A percentile compares a stretch with the other conserved stretches of the same genome.
Conservation (phyloP, 371 early-diverging fungal genomes). For the Mucor indicus region DNA sequence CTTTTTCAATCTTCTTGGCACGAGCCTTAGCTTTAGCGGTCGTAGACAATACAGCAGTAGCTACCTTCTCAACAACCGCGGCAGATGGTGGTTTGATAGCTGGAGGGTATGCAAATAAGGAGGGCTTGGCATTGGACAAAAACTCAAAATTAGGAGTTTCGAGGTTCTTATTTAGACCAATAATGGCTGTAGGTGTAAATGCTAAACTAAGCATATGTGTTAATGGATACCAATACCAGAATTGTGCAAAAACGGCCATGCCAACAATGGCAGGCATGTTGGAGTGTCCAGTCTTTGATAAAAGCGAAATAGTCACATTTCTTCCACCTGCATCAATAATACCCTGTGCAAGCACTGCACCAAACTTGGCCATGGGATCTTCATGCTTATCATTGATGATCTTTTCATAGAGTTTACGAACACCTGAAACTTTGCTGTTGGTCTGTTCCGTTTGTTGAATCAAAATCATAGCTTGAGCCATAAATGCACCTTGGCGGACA, state of each 20-base stretch:
- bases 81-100: slow-evolving; percentile 69
- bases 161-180: slow-evolving; percentile 89
- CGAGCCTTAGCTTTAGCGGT: slow-evolving; percentile 92
- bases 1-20: slow-evolving; percentile 80
- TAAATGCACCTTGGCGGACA: slow-evolving; percentile 98
- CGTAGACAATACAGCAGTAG: slow-evolving; percentile 94
- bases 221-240: slow-evolving; percentile 99
- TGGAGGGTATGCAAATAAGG: slow-evolving; percentile 92
- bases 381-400: slow-evolving; percentile 93
- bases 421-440: slow-evolving; percentile 74
- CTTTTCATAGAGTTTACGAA: slow-evolving; percentile 84
- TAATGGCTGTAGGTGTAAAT: slow-evolving; percentile 93
- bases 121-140: slow-evolving; percentile 80
- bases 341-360: slow-evolving; percentile 97
- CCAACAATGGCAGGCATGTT: slow-evolving; percentile 96
- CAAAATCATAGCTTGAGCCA: slow-evolving; percentile 95
- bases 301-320: slow-evolving; percentile 93
- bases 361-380: slow-evolving; percentile 94
- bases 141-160: slow-evolving; percentile 86
- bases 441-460: slow-evolving; percentile 93
- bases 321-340: slow-evolving; percentile 98
- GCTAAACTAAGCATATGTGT: slow-evolving; percentile 93
- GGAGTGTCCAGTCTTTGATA: slow-evolving; percentile 84
- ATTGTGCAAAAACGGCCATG: slow-evolving; percentile 96
- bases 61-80: slow-evolving; percentile 66